phyloP scores from a whole-genome alignment of 805 yeast species.

The Starmerella scarabaei region DNA sequence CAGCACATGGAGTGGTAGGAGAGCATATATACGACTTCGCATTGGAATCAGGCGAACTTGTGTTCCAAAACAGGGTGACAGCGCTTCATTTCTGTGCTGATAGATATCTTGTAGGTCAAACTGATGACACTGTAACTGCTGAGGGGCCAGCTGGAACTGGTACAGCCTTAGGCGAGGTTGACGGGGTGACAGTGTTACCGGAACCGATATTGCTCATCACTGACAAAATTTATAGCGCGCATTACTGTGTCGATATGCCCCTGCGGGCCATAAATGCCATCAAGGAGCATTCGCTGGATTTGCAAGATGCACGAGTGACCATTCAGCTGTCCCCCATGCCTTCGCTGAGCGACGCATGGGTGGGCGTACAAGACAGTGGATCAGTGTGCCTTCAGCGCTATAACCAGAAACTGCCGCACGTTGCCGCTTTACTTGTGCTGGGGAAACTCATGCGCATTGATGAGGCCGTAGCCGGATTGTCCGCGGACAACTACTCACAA shows the following conservation, averaged over 20 bases:
- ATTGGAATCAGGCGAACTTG: not conserved
- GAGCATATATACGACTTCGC: not conserved
- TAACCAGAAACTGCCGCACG: not conserved
- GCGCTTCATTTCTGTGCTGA: too few relatives aligned
- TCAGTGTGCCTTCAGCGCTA: not conserved
- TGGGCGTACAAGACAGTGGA: not conserved
- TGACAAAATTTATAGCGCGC: not conserved
- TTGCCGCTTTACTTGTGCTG: conserved; percentile 1
- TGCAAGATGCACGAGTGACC: conserved; percentile 3
- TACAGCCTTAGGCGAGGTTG: conserved; percentile 4
- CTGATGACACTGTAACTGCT: conserved; percentile 10
- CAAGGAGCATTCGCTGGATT: not conserved
- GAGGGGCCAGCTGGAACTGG: not conserved
- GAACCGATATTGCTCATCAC: conserved; percentile 9
- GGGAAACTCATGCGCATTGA: conserved; percentile 1
- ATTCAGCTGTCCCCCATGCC: not conserved
- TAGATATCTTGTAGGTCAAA: conserved; percentile 2
- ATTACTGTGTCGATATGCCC: conserved; percentile 5
- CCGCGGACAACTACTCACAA: not conserved
- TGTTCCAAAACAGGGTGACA: not conserved
- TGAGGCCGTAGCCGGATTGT: not conserved
- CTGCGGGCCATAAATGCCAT: conserved; percentile 6
- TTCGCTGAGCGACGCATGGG: not conserved
- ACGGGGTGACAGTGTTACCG: conserved; percentile 8
- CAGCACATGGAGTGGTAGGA: not conserved